These are phyloP conservation scores for Basipetospora chlamydospora DNA, from an alignment of 2,329 filamentous ascomycete genomes.

Conservation along the genomic window DNA sequence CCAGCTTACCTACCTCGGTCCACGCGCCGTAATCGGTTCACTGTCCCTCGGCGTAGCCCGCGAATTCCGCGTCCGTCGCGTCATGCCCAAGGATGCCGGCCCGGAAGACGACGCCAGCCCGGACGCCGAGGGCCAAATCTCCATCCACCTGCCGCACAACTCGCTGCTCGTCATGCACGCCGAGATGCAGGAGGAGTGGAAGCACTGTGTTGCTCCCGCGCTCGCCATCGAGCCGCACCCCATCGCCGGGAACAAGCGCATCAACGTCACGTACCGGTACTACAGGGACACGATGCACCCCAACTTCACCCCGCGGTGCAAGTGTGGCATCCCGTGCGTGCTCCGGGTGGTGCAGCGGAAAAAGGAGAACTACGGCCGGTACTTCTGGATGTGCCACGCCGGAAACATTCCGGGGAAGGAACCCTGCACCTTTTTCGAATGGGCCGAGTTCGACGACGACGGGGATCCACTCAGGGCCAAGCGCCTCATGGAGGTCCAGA, in stretches of 20 bases:
- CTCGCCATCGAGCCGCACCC: conserved; percentile 73
- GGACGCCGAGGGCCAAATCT: conserved; percentile 70
- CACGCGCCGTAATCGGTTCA: conserved; percentile 75
- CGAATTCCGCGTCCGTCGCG: conserved; percentile 74
- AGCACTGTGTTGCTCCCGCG: conserved; percentile 69
- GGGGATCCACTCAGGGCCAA: conserved; percentile 47
- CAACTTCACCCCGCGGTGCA: conserved; percentile 60
- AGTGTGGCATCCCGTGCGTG: conserved; percentile 52
- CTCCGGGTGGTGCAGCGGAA: conserved; percentile 70
- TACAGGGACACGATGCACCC: conserved; percentile 71
- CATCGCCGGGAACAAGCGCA: conserved; percentile 60
- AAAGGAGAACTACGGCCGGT: conserved; percentile 59
- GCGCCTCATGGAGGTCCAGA: too few relatives aligned
- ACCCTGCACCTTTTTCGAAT: conserved; percentile 66
- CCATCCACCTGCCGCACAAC: conserved; percentile 89
- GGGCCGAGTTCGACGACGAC: conserved; percentile 78
- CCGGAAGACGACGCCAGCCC: conserved; percentile 24
- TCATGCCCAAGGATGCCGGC: conserved; percentile 45
- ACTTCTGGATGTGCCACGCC: conserved; percentile 90
- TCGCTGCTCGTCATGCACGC: conserved; percentile 91
- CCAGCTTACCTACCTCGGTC: conserved; percentile 84
- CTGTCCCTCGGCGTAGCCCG: conserved; percentile 83
- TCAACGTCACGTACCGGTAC: conserved; percentile 89
- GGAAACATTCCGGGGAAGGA: conserved; percentile 54
- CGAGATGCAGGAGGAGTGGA: conserved; percentile 96